Evolutionary conservation across 345 rosid genomes (phyloP), one percentile per base, ranked within the genome.

Genomic region (Streptanthus diversifolius): DNA sequence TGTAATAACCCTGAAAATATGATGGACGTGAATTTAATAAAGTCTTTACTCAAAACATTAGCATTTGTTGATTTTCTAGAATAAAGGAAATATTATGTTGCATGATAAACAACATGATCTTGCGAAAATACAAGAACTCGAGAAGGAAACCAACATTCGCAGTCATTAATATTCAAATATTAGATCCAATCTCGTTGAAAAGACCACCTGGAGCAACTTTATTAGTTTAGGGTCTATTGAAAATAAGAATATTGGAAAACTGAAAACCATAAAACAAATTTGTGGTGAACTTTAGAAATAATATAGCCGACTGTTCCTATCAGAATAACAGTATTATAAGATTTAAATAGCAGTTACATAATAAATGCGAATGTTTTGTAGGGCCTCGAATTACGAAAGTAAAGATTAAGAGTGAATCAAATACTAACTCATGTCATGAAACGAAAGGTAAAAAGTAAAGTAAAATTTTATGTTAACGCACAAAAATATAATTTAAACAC

Each of bases 301-400:
- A 57, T 35, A 35, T 18, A 57, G 44, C 15, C 22, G 45, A 64
- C 47, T 25, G 47, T 21, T 49, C 70, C 2, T 15, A 8, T 66
- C 33, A 35, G 70, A 66, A 54, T 40, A 40, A 39, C 32, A 29
- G 41, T 53, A 4, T 32, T 14, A 35, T 49, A 35, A 21, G 35
- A 51, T 45, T 14, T 7, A 13, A 30, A 14, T 14, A 68, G 18
- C 40, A 30, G 39, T 18, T 27, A 53, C 3, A 32, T 32, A 41
- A 43, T 68, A 56, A 56, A 68, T 55, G 73, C 73, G 63, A 68
- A 56, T 56, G 73, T 56, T 44, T 43, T 57, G 44, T 44, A 32
- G 55, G 15, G 25, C 35, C 56, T 22, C 57, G 1, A 47, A 56
- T 19, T 43, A 17, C 14, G 11, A 21, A 43, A 69, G 55, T 14